Evolutionary conservation across 2,329 filamentous ascomycete genomes (phyloP), one percentile per base, ranked within the genome.

Genomic region (Ophiostoma ips): DNA sequence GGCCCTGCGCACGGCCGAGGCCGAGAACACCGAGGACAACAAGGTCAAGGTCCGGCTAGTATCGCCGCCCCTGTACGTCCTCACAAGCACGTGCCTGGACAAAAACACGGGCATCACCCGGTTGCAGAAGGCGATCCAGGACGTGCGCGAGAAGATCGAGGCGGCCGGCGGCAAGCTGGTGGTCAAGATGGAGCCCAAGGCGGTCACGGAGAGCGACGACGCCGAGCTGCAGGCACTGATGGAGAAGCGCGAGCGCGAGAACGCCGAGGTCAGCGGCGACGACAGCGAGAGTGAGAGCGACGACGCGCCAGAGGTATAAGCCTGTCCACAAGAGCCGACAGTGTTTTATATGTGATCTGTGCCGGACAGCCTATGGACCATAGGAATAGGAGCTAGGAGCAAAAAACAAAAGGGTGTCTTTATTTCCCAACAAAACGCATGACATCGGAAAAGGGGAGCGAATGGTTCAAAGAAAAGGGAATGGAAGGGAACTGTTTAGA

Each of bases 161-260:
- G 73, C 68, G 43, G 77, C 84, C 1, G 85, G 85, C 49, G 92
- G 92, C 54, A 81, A 79, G 63, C 84, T 90, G 62, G 77, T 83
- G 40, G 84, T 95, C 60, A 95, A 94, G 80, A 98, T 98, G 92
- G 89, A 92, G 61, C 92, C 92, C 58, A 96, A 96, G 81, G 92
- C 94, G 5, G 92, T 98, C 55, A 98, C 92, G 1, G 94, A 96
- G 76, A 94, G 88, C 66, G 94, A 98, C 62, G 92, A 98, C 63
- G 92, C 90, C 24, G 89, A 95, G 69, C 75, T 98, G 57, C 88
- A 95, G 67, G 92, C 90, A 48, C 77, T 98, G 57, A 98, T 98
- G 92, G 92, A 96, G 76, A 95, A 96, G 82, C 83, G 86, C 58
- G 92, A 95, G 74, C 83, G 87, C 58, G 90, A 96, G 77, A 98